phyloP scores from a whole-genome alignment of 2,329 filamentous ascomycete genomes.

The Alternaria arborescens region DNA sequence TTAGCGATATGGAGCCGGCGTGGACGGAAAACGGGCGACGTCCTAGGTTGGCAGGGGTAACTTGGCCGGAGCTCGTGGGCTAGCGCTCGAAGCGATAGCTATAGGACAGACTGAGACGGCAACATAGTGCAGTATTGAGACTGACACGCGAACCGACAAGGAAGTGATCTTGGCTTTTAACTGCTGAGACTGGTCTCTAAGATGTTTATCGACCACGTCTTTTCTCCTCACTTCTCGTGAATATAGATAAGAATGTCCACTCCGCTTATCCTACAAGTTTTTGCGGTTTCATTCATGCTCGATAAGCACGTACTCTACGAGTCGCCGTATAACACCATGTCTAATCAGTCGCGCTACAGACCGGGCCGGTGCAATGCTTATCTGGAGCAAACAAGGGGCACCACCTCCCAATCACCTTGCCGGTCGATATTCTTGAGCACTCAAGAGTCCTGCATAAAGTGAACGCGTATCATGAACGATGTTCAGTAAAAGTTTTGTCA shows the following conservation, averaged over 20 bases:
- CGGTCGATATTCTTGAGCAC: neutral
- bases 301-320: constrained; percentile 1
- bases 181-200: neutral
- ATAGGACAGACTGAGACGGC: neutral
- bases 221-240: neutral
- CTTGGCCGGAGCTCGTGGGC: neutral
- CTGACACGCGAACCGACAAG: neutral
- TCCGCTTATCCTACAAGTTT: neutral
- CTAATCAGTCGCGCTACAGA: constrained; percentile 6
- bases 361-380: constrained; percentile 13
- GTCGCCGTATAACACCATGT: neutral
- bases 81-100: neutral
- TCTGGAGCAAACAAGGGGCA: constrained; percentile 8
- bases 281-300: neutral
- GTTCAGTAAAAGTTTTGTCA: neutral
- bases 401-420: neutral
- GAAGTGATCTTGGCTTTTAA: neutral
- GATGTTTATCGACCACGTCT: neutral
- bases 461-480: neutral
- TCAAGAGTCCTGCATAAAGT: neutral
- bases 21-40: neutral
- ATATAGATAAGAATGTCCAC: neutral
- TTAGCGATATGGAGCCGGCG: neutral
- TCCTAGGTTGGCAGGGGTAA: neutral
- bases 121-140: neutral